These are phyloP conservation scores for Tolypocladium guangdongense DNA, from an alignment of 2,329 filamentous ascomycete genomes.

Conservation along the genomic window DNA sequence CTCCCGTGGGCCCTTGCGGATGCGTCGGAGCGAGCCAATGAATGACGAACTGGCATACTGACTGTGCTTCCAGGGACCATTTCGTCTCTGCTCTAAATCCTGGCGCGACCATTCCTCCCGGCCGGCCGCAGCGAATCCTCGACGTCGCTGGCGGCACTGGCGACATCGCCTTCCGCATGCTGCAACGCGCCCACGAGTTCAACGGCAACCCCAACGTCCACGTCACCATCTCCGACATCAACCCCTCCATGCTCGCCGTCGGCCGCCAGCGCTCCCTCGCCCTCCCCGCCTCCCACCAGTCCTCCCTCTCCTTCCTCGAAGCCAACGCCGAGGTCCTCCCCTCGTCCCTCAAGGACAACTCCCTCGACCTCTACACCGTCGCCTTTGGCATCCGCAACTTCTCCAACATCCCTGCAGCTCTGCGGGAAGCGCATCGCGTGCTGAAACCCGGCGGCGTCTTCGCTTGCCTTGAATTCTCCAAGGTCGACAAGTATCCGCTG, in stretches of 20 bases:
- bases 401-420: slow-evolving; percentile 74
- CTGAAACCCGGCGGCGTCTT: slow-evolving; percentile 93
- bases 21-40: neutral
- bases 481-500: slow-evolving; percentile 61
- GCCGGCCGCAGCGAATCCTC: slow-evolving; percentile 59
- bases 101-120: slow-evolving; percentile 41
- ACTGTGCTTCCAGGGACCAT: slow-evolving; percentile 49
- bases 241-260: slow-evolving; percentile 85
- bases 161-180: slow-evolving; percentile 94
- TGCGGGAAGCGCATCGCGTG: slow-evolving; percentile 76
- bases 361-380: slow-evolving; percentile 92
- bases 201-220: slow-evolving; percentile 61
- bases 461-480: slow-evolving; percentile 91
- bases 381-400: slow-evolving; percentile 98
- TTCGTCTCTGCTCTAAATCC: slow-evolving; percentile 90
- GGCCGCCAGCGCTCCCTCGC: slow-evolving; percentile 65
- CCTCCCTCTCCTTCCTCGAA: slow-evolving; percentile 64
- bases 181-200: slow-evolving; percentile 81
- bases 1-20: too few relatives aligned
- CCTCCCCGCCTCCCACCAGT: slow-evolving; percentile 42
- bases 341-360: slow-evolving; percentile 49
- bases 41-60: neutral
- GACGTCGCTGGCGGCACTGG: slow-evolving; percentile 96
- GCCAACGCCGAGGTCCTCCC: slow-evolving; percentile 78
- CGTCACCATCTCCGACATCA: slow-evolving; percentile 93